Evolutionary conservation across 371 early-diverging fungal genomes (phyloP).

Genomic region (Coemansia sp.): DNA sequence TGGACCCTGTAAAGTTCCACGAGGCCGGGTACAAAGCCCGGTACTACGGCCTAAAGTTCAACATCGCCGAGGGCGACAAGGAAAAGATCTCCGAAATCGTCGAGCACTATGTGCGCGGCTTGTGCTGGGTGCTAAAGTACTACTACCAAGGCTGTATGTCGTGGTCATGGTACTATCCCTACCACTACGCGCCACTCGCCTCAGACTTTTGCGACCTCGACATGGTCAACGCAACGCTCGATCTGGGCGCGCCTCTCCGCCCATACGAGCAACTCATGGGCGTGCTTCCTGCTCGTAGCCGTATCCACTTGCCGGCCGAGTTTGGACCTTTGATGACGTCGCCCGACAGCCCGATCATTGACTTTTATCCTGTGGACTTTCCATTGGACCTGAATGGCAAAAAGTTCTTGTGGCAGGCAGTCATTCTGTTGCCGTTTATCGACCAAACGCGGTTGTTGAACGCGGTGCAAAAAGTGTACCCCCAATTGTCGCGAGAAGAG

Average conservation of each 20-base stretch:
- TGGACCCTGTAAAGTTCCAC: constrained; percentile 62
- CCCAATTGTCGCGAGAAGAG: constrained; percentile 73
- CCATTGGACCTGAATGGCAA: constrained; percentile 97
- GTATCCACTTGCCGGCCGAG: constrained; percentile 62
- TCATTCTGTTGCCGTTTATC: constrained; percentile 92
- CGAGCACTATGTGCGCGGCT: constrained; percentile 92
- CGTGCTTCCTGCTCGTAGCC: constrained; percentile 88
- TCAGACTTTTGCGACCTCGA: constrained; percentile 83
- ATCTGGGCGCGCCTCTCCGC: constrained; percentile 80
- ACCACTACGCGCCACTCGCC: constrained; percentile 92
- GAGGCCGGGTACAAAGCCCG: constrained; percentile 89
- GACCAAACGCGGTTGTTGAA: constrained; percentile 77
- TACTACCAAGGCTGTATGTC: constrained; percentile 94
- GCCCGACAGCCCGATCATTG: constrained; percentile 78
- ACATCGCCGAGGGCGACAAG: constrained; percentile 65
- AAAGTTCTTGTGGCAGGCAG: constrained; percentile 97
- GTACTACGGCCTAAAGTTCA: constrained; percentile 87
- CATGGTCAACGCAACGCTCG: constrained; percentile 73
- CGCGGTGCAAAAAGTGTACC: constrained; percentile 73
- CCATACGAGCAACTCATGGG: constrained; percentile 99
- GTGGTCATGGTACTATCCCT: constrained; percentile 99
- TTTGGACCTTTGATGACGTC: constrained; percentile 86
- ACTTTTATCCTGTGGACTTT: constrained; percentile 94
- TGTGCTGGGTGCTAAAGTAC: constrained; percentile 98
- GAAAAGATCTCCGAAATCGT: constrained; percentile 64